These are phyloP conservation scores for Forsythia suspensa DNA, from an alignment of 257 asterid genomes.

Conservation along the genomic window DNA sequence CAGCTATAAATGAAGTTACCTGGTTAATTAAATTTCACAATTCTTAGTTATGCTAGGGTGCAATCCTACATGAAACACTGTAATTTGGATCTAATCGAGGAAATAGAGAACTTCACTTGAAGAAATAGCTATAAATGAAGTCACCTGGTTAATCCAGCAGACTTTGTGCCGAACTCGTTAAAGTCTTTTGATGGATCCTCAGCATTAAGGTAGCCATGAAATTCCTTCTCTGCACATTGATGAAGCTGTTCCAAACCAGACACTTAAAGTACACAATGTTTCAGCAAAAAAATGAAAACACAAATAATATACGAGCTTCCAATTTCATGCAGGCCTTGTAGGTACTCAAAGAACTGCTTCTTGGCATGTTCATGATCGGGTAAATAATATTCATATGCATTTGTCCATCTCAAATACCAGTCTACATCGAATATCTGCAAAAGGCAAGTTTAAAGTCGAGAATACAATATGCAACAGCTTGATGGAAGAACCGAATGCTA, in stretches of 20 bases:
- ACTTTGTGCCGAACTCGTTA: slow-evolving; percentile 86
- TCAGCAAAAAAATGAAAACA: slow-evolving; percentile 2
- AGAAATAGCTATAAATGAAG: too few species aligned
- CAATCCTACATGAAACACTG: too few species aligned
- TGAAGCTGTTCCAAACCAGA: slow-evolving; percentile 95
- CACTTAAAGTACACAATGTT: slow-evolving; percentile 44
- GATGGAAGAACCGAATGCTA: too few species aligned
- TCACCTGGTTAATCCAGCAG: slow-evolving; percentile 96
- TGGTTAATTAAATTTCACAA: too few species aligned
- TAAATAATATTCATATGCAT: slow-evolving; percentile 86
- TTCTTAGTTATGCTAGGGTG: too few species aligned
- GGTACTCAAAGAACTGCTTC: slow-evolving; percentile 86
- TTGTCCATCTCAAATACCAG: slow-evolving; percentile 89
- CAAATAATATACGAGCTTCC: slow-evolving; percentile 9
- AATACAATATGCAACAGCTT: slow-evolving; percentile 7
- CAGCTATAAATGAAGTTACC: background rate
- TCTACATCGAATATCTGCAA: slow-evolving; percentile 91
- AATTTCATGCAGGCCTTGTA: slow-evolving; percentile 59
- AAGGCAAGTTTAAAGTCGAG: slow-evolving; percentile 22
- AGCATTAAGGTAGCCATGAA: slow-evolving; percentile 61
- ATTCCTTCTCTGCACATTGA: slow-evolving; percentile 95
- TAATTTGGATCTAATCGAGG: too few species aligned
- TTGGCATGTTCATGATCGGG: slow-evolving; percentile 77
- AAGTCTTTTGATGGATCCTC: slow-evolving; percentile 75
- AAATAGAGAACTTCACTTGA: too few species aligned